phyloP scores from a whole-genome alignment of 306 rosid genomes.

The Begonia masoniana region DNA sequence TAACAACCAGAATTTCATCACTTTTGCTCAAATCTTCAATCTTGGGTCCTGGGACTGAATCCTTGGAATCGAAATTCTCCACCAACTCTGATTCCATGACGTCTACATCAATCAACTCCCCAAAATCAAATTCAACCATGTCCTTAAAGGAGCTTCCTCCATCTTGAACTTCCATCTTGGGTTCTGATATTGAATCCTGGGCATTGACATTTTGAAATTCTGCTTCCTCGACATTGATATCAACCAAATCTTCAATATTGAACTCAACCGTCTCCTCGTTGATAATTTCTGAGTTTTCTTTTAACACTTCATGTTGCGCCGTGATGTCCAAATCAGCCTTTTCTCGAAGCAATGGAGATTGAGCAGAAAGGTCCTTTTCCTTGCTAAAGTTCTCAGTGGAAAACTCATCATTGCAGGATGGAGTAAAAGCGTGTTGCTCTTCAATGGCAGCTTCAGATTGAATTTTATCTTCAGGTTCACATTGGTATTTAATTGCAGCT shows the following conservation, averaged over 20 bases:
- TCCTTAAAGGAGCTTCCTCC: not conserved
- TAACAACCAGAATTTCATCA: conserved; percentile 4
- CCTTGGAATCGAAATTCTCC: not conserved
- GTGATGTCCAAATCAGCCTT: not conserved
- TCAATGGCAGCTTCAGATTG: not conserved
- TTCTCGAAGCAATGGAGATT: not conserved
- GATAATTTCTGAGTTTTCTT: too few species aligned
- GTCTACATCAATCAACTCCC: too few species aligned
- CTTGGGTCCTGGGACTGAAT: not conserved
- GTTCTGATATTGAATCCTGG: too few species aligned
- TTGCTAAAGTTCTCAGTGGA: not conserved
- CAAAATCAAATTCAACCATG: too few species aligned
- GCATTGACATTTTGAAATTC: not conserved
- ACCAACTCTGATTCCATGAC: too few species aligned
- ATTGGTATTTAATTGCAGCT: not conserved
- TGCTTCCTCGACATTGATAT: conserved; percentile 1
- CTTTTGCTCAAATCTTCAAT: not conserved
- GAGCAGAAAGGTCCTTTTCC: not conserved
- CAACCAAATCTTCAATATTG: conserved; percentile 8
- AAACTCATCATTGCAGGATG: not conserved
- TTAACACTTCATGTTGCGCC: not conserved
- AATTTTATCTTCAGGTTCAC: not conserved
- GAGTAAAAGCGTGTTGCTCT: not conserved
- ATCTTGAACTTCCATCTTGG: not conserved
- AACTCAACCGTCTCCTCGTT: not conserved